Conservation (phyloP, 2,329 filamentous ascomycete genomes). For the Aspergillus sp. region DNA sequence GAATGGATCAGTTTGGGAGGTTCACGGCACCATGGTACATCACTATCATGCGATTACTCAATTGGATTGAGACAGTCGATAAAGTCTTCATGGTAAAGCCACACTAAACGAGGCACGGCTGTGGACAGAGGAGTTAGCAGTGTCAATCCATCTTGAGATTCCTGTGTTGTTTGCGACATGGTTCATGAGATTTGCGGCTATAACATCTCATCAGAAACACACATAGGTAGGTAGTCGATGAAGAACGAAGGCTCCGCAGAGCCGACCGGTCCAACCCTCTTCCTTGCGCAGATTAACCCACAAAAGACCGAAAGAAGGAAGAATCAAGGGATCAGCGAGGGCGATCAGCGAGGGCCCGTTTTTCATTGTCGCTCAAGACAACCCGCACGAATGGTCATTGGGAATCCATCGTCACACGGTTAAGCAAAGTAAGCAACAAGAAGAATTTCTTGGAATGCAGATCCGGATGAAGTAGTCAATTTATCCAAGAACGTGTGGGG, state of each 20-base stretch:
- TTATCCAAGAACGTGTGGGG: not conserved
- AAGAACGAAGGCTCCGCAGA: not conserved
- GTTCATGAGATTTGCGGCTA: too few species aligned
- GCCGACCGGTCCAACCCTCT: not conserved
- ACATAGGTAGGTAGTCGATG: too few species aligned
- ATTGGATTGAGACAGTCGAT: too few species aligned
- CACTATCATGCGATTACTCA: too few species aligned
- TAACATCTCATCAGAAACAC: too few species aligned
- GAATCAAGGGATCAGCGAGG: not conserved
- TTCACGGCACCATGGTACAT: too few species aligned
- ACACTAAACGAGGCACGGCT: too few species aligned
- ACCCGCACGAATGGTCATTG: not conserved
- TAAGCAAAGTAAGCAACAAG: not conserved
- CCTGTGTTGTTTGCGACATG: too few species aligned
- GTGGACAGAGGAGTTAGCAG: too few species aligned
- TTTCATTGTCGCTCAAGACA: not conserved
- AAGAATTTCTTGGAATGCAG: not conserved
- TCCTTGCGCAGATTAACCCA: not conserved
- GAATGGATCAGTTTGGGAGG: too few species aligned
- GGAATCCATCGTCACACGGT: not conserved
- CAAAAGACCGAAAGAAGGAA: not conserved
- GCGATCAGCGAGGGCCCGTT: not conserved
- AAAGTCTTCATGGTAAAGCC: too few species aligned
- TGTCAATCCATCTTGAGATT: too few species aligned
- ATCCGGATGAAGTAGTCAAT: not conserved